Evolutionary conservation across 2,329 filamentous ascomycete species (phyloP), one percentile per base, ranked within the genome.

Genomic region (Balansia obtecta): DNA sequence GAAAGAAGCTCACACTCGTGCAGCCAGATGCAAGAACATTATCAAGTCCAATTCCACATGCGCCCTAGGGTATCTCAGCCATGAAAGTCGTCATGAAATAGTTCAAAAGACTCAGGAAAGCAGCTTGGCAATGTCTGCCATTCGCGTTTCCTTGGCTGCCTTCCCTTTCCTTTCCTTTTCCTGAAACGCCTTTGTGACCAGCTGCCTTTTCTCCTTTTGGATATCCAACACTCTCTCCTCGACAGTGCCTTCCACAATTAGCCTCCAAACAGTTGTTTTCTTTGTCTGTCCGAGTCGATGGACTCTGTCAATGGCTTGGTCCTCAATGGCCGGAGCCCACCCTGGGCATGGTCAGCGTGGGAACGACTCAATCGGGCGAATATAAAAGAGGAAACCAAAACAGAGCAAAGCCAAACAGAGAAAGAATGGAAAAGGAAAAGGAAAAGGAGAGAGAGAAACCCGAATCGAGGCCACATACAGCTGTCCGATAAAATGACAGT

Each of bases 301-400:
- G 7, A 95, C 88, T 4, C 89, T 83, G 62, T 95, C 89, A 2
- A 95, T 77, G 3, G 90, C 90, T 63, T 95, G 89, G 57, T 95
- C 88, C 65, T 95, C 89, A 50, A 95, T 93, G 1, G 88, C 88
- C 0, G 89, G 89, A 1, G 89, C 88, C 86, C 89, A 95, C 89
- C 88, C 73, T 69, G 40, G 6, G 16, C 45, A 32, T n/a, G 18
- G 50, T 53, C 16, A 53, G 51, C 27, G 1, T 27, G 27, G 27
- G 4, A 27, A 7, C 7, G 27, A 27, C 27, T 8, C 4, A 27
- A 27, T 27, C 27, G 27, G 8, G 4, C 27, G 27, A 7, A 8
- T 27, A 27, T 27, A 11, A 38, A n/a, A 32, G 33, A 15, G 15
- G 10, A 33, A 27, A 30, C 27, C 20, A n/a, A 33, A 32, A 42